Percentiles rank a stretch among this genome's conserved stretches.
These are phyloP conservation scores for Pinus taeda DNA, from an alignment of 75 land plant genomes.

Conservation along the genomic window DNA sequence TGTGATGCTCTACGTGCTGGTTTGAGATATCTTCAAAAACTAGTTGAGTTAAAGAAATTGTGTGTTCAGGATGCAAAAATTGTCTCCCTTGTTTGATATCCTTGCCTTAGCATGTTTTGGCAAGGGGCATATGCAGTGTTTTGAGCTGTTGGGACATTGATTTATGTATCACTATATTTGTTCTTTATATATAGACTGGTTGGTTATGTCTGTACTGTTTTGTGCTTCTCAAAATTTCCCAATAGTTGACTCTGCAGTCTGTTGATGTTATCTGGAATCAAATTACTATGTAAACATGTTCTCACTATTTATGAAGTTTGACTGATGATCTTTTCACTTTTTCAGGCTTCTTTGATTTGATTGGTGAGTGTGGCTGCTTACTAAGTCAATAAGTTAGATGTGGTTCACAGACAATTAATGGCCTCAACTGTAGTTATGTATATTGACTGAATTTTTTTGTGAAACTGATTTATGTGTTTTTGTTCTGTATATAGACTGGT, in stretches of 20 bases:
- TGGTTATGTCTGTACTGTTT: background rate
- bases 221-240: background rate
- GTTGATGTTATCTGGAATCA: background rate
- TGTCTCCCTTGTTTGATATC: too few species aligned
- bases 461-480: background rate
- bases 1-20: background rate
- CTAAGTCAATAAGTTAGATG: background rate
- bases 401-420: too few species aligned
- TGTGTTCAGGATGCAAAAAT: too few species aligned
- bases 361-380: background rate
- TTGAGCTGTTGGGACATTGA: too few species aligned
- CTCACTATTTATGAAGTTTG: background rate
- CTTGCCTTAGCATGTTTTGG: too few species aligned
- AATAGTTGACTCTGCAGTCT: background rate
- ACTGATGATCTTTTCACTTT: background rate
- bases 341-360: background rate
- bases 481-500: background rate
- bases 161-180: background rate
- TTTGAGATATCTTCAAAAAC: background rate
- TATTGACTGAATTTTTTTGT: too few species aligned
- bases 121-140: too few species aligned
- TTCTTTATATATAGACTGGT: background rate
- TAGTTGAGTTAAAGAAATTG: background rate
- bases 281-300: background rate
- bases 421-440: too few species aligned